Base-by-base conservation (phyloP, 1,284 basidiomycete species). In the Taiwanofungus camphoratus region DNA sequence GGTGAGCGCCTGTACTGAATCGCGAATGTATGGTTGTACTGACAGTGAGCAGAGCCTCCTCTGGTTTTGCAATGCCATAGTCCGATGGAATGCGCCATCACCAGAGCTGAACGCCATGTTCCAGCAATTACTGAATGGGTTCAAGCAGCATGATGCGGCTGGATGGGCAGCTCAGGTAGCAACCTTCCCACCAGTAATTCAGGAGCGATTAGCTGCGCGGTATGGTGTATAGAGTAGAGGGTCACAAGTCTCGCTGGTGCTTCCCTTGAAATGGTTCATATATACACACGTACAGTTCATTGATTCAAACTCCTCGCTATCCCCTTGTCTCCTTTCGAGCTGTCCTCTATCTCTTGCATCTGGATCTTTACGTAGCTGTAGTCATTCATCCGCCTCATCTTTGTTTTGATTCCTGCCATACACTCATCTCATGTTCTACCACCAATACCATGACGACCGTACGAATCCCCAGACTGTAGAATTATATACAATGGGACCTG, bases 21-120 rank as follows among this genome's bases (percentile, higher is more conserved):
- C 26, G 32, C 41, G 44, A 24, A 40, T 29, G 13, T 6, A 2
- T 3, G 26, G 21, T 31, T 8, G 5, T 24, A 22, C 12, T 39
- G 16, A 24, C 11, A 15, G 22, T 44, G 48, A 46, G 20, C 65
- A 94, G 90, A 88, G 87, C 57, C 73, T 96, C 52, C 66, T 93
- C 36, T 95, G 89, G 84, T 96, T 96, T 77, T 93, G 92, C 65
- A 96, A 97, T 61, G 91, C 93, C n/a, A 88, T 96, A 44, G 88
- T 93, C 40, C 77, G 92, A 52, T 97, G 93, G 93, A 87, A 84
- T 47, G 77, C 82, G 44, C 93, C 93, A 0, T 95, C 92, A 1
- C 72, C 79, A 11, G 89, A 93, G 64, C 74, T 97, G 41, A 91
- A 94, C 63, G 73, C 72, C 47, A 94, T 94, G 88, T 97, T 97